Conservation (phyloP, 129 eudicot species). For the Saposhnikovia divaricata region DNA sequence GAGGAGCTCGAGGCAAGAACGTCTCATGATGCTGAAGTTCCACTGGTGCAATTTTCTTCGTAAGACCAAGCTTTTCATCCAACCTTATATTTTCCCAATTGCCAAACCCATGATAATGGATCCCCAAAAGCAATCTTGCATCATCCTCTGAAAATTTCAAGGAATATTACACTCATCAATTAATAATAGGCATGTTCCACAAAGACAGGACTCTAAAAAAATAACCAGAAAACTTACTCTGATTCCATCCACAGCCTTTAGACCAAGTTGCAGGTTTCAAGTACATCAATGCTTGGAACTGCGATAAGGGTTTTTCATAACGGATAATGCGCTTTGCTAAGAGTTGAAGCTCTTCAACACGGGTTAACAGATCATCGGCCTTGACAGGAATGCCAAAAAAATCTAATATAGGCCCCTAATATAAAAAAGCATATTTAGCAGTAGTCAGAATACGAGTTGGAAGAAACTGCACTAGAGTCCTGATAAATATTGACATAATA, state of each 20-base stretch:
- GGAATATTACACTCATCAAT: not conserved
- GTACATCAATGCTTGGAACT: conserved; percentile 80
- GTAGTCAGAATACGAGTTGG: conserved; percentile 13
- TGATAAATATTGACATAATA: not conserved
- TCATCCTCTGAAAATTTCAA: conserved; percentile 65
- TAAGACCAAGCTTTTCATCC: conserved; percentile 82
- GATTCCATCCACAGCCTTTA: conserved; percentile 99
- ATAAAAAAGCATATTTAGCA: not conserved
- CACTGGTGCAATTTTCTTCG: conserved; percentile 93
- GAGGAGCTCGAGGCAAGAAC: conserved; percentile 96
- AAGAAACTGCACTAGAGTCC: not conserved
- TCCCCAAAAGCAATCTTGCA: conserved; percentile 86
- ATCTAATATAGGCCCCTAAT: conserved; percentile 85
- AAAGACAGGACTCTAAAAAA: not conserved
- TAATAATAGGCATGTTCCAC: not conserved
- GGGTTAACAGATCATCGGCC: conserved; percentile 78
- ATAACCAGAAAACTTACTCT: conserved; percentile 48
- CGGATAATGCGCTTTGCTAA: conserved; percentile 84
- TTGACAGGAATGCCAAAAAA: conserved; percentile 90
- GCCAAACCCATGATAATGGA: conserved; percentile 93
- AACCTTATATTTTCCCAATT: conserved; percentile 93
- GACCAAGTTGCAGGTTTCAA: conserved; percentile 99
- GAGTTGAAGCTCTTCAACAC: conserved; percentile 89
- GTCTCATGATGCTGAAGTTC: conserved; percentile 99
- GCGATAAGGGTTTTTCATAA: conserved; percentile 69